phyloP scores from a whole-genome alignment of 2,329 filamentous ascomycete species.

The Claviceps sp. region DNA sequence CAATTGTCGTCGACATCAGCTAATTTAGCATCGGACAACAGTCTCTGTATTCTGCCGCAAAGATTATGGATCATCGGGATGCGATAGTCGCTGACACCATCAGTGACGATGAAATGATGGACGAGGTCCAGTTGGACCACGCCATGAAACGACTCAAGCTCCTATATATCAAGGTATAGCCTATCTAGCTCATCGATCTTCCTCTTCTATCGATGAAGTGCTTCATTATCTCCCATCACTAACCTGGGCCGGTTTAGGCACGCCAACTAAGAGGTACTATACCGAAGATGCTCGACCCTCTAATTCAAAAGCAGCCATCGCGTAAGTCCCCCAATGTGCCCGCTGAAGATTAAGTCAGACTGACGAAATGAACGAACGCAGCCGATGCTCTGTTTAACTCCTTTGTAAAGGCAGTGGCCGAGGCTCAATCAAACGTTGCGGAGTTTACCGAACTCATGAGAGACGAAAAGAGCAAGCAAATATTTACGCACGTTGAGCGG shows the following conservation, averaged over 20 bases:
- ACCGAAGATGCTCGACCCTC: slow-evolving; percentile 29
- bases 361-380: slow-evolving; percentile 15
- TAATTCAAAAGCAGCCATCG: slow-evolving; percentile 34
- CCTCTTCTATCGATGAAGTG: not conserved
- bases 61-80: slow-evolving; percentile 5
- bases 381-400: slow-evolving; percentile 35
- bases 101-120: slow-evolving; percentile 16
- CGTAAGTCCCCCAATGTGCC: slow-evolving; percentile 26
- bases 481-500: slow-evolving; percentile 37
- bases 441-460: slow-evolving; percentile 35
- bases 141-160: slow-evolving; percentile 38
- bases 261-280: slow-evolving; percentile 23
- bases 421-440: slow-evolving; percentile 36
- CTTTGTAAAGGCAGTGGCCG: slow-evolving; percentile 33
- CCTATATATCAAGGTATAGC: slow-evolving; percentile 38
- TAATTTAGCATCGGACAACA: not conserved
- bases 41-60: not conserved
- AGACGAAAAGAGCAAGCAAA: slow-evolving; percentile 31
- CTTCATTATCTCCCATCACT: slow-evolving; percentile 2
- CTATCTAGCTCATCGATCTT: not conserved
- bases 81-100: not conserved
- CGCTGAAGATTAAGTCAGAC: not conserved
- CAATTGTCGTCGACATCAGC: not conserved
- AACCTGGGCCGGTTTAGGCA: slow-evolving; percentile 14
- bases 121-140: slow-evolving; percentile 36